Percentiles rank a stretch among this genome's conserved stretches.
Evolutionary conservation across 2,329 filamentous ascomycete species (phyloP).

Genomic region (Dissoconium aciculare): DNA sequence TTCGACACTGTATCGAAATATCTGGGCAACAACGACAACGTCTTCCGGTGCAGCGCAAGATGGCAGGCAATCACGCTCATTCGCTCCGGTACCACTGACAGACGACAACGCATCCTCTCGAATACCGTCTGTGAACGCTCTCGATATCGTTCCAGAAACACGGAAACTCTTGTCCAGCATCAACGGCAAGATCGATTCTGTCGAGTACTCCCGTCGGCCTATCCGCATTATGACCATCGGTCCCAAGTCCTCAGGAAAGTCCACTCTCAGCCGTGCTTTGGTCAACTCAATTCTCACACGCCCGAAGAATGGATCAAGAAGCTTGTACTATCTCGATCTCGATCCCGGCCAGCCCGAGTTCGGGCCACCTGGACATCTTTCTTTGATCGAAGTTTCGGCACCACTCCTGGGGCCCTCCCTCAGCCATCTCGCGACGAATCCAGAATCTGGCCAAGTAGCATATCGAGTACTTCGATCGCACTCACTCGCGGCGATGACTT

Average conservation of each 20-base stretch:
- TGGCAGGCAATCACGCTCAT: constrained; percentile 16
- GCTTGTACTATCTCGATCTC: constrained; percentile 49
- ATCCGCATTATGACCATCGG: constrained; percentile 47
- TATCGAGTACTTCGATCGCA: constrained; percentile 45
- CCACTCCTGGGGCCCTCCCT: constrained; percentile 55
- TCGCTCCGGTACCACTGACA: constrained; percentile 20
- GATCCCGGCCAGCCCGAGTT: constrained; percentile 69
- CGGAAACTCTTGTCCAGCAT: constrained; percentile 29
- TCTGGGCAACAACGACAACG: too few relatives aligned
- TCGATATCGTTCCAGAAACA: constrained; percentile 17
- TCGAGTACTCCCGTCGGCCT: constrained; percentile 7
- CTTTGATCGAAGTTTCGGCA: constrained; percentile 45
- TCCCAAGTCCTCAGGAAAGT: constrained; percentile 60
- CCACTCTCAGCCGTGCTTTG: constrained; percentile 54
- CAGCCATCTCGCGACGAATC: constrained; percentile 37
- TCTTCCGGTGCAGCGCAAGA: too few relatives aligned
- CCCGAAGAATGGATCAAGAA: constrained; percentile 11
- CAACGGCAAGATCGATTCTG: constrained; percentile 21
- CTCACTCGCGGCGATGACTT: constrained; percentile 48
- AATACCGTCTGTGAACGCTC: constrained; percentile 7
- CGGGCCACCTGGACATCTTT: constrained; percentile 52
- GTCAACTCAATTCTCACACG: constrained; percentile 50
- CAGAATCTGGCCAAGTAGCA: constrained; percentile 5
- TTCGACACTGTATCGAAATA: constrained; percentile 49
- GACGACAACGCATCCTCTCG: constrained; percentile 14